phyloP scores from a whole-genome alignment of 805 yeast genomes.

The Metschnikowia continentalis region DNA sequence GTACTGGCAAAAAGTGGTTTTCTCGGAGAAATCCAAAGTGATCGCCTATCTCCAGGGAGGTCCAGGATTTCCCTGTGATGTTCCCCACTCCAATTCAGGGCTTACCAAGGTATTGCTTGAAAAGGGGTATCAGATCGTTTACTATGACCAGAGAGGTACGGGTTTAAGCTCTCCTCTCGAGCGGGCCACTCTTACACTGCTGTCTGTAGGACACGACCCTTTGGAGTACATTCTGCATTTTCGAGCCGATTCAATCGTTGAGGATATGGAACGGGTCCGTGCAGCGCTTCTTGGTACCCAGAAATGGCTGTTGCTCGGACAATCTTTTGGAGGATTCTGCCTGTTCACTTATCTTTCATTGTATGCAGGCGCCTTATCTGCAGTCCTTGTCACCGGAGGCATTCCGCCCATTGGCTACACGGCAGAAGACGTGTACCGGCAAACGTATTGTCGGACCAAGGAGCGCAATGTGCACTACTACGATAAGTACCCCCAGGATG shows the following conservation, averaged over 20 bases:
- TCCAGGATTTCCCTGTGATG: conserved; percentile 47
- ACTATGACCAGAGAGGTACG: conserved; percentile 60
- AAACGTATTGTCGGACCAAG: conserved; percentile 43
- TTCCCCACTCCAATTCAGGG: conserved; percentile 35
- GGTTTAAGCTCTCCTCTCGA: conserved; percentile 50
- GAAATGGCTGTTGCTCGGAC: conserved; percentile 54
- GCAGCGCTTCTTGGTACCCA: conserved; percentile 26
- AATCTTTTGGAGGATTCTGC: conserved; percentile 55
- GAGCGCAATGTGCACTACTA: conserved; percentile 49
- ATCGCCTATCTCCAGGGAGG: conserved; percentile 50
- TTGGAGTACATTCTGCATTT: conserved; percentile 41
- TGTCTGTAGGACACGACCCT: conserved; percentile 6
- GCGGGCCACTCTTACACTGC: conserved; percentile 19
- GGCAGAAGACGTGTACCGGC: conserved; percentile 47
- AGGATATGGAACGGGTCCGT: conserved; percentile 48
- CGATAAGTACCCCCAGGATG: conserved; percentile 46
- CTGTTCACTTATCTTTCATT: conserved; percentile 46
- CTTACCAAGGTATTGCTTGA: conserved; percentile 36
- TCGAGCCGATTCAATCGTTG: conserved; percentile 51
- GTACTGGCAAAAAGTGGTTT: conserved; percentile 8
- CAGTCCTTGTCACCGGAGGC: conserved; percentile 53
- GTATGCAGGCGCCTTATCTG: conserved; percentile 38
- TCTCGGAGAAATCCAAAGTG: conserved; percentile 32
- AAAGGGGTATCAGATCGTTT: conserved; percentile 41
- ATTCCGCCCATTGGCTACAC: conserved; percentile 48